Evolutionary conservation across 2,329 filamentous ascomycete genomes (phyloP), one percentile per base, ranked within the genome.

Genomic region (Talaromyces sp.): DNA sequence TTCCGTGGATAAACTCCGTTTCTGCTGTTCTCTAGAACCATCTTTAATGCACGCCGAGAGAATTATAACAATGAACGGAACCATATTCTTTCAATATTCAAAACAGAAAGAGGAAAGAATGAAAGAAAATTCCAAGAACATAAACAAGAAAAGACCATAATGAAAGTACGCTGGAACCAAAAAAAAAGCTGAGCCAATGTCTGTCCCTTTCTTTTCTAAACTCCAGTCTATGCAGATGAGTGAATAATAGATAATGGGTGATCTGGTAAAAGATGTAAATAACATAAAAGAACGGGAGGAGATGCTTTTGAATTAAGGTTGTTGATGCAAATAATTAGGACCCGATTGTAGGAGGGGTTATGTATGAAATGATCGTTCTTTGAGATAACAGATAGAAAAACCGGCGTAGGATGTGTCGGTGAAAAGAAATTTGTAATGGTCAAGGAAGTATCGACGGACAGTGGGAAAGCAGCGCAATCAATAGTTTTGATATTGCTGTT

Each of bases 221-320:
- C 39, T 54, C 36, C 39, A 19, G 52, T 33, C 39, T 33, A 40
- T 54, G 52, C 36, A 54, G 36, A 54, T 54, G 22, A 31, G 21
- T 53, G 35, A 43, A 13, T 31, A 15, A 15, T 15, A 43, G 3
- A 43, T 43, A 21, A 43, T 43, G 25, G 52, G 39, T 15, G 52
- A 48, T 35, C 28, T 48, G 45, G 25, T 48, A 50, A 50, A 35
- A 15, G 35, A 15, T 19, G 22, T 41, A 51, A 52, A 25, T 33
- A 52, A 62, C 48, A 56, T 19, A 39, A 48, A 25, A 28, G 33
- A 19, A 19, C 10, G 17, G 8, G 6, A n/a, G 28, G 1, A 35
- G 31, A 48, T 48, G 45, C 28, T 28, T 3, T 28, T 28, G 25
- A 33, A 15, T 48, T 19, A 48, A 48, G 45, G 10, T 48, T 48